phyloP scores from a whole-genome alignment of 306 rosid species.

The Spatholobus suberectus region DNA sequence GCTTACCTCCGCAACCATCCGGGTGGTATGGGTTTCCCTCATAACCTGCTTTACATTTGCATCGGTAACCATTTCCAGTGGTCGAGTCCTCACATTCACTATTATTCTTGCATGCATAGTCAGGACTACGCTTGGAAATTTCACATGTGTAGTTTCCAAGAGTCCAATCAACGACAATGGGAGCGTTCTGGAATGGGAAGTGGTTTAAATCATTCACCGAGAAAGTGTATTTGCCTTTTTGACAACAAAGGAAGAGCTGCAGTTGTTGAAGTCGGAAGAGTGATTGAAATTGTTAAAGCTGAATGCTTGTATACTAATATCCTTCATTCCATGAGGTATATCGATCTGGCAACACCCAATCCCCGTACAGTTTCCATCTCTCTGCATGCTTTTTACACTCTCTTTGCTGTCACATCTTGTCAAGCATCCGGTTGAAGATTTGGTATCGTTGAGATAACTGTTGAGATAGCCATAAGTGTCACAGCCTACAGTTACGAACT shows the following conservation, averaged over 20 bases:
- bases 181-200: background rate
- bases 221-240: background rate
- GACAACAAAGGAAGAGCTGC: slow-evolving; percentile 22
- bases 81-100: no score
- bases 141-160: slow-evolving; percentile 27
- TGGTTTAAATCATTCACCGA: no score
- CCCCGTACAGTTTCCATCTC: background rate
- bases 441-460: background rate
- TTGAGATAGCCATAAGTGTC: background rate
- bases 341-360: slow-evolving; percentile 13
- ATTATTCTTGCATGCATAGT: background rate
- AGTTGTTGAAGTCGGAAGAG: background rate
- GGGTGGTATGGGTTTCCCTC: background rate
- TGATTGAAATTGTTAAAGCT: background rate
- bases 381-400: background rate
- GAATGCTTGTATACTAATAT: background rate
- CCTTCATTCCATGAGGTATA: background rate
- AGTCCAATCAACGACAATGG: slow-evolving; percentile 41
- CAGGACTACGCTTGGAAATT: rapidly evolving
- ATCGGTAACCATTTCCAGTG: no score
- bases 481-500: background rate
- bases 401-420: background rate
- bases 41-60: no score
- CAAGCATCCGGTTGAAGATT: background rate
- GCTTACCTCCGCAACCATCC: no score